phyloP scores from a whole-genome alignment of 805 yeast species.

The Kurtzmaniella fragi region DNA sequence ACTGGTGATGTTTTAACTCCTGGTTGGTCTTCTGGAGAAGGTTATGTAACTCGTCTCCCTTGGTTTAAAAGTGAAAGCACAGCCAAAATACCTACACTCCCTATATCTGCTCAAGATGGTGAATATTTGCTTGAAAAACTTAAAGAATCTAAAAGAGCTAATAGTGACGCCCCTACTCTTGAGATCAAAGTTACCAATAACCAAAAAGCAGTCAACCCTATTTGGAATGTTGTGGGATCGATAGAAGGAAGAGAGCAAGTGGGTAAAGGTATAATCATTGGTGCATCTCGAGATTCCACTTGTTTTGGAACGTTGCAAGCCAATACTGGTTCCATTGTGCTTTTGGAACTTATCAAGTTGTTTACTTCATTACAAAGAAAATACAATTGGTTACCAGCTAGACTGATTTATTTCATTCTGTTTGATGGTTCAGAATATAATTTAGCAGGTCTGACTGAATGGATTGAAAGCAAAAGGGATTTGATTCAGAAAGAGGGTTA shows the following conservation, averaged over 20 bases:
- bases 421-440: slow-evolving; percentile 82
- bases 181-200: slow-evolving; percentile 32
- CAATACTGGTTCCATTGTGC: slow-evolving; percentile 67
- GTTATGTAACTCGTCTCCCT: slow-evolving; percentile 31
- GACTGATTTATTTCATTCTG: slow-evolving; percentile 77
- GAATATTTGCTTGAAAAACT: slow-evolving; percentile 13
- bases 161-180: slow-evolving; percentile 19
- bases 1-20: slow-evolving; percentile 82
- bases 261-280: slow-evolving; percentile 68
- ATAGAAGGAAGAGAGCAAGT: slow-evolving; percentile 77
- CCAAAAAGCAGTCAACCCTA: slow-evolving; percentile 51
- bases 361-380: slow-evolving; percentile 60
- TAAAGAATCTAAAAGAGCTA: slow-evolving; percentile 22
- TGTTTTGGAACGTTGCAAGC: slow-evolving; percentile 72
- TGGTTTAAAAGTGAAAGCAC: slow-evolving; percentile 47
- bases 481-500: slow-evolving; percentile 56
- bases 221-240: slow-evolving; percentile 77
- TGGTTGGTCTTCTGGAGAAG: slow-evolving; percentile 56
- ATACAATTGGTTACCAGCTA: slow-evolving; percentile 75
- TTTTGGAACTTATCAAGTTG: slow-evolving; percentile 66
- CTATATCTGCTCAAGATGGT: slow-evolving; percentile 74
- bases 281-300: slow-evolving; percentile 76
- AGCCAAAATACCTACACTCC: slow-evolving; percentile 71
- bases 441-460: slow-evolving; percentile 78
- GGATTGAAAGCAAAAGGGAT: slow-evolving; percentile 55